Evolutionary conservation across 768 basidiomycete species (phyloP).

Genomic region (Postia placenta): DNA sequence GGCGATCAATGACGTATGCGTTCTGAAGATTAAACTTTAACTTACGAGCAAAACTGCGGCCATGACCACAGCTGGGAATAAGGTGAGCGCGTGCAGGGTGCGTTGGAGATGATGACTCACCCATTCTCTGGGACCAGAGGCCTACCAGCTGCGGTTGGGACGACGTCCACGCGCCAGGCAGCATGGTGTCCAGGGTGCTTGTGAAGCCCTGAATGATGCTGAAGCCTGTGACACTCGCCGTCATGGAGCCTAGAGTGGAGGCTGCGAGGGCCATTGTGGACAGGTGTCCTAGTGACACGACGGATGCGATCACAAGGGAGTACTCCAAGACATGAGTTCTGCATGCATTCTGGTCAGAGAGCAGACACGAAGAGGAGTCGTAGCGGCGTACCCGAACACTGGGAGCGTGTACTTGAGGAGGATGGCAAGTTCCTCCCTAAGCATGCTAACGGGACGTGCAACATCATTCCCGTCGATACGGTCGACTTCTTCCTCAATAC

Average conservation of each 20-base stretch:
- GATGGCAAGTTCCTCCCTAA: slow-evolving; percentile 55
- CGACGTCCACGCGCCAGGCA: slow-evolving; percentile 95
- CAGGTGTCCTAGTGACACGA: slow-evolving; percentile 85
- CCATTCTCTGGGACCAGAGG: slow-evolving; percentile 86
- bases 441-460: slow-evolving; percentile 28
- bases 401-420: slow-evolving; percentile 63
- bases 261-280: slow-evolving; percentile 88
- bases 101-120: slow-evolving; percentile 43
- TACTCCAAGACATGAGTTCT: slow-evolving; percentile 83
- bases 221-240: slow-evolving; percentile 56
- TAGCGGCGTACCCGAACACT: slow-evolving; percentile 54
- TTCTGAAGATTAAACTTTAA: slow-evolving; percentile 6
- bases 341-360: neutral
- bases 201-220: slow-evolving; percentile 79
- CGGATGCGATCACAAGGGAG: slow-evolving; percentile 76
- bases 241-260: slow-evolving; percentile 41
- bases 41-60: slow-evolving; percentile 52
- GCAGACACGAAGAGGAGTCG: neutral
- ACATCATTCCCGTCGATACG: slow-evolving; percentile 25
- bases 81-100: no score
- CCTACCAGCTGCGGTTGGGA: slow-evolving; percentile 78
- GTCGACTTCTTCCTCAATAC: slow-evolving; percentile 48
- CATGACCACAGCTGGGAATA: slow-evolving; percentile 55
- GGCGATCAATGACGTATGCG: neutral
- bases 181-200: slow-evolving; percentile 86